phyloP scores from a whole-genome alignment of 2,329 filamentous ascomycete species.

The Colletotrichum sublineola region DNA sequence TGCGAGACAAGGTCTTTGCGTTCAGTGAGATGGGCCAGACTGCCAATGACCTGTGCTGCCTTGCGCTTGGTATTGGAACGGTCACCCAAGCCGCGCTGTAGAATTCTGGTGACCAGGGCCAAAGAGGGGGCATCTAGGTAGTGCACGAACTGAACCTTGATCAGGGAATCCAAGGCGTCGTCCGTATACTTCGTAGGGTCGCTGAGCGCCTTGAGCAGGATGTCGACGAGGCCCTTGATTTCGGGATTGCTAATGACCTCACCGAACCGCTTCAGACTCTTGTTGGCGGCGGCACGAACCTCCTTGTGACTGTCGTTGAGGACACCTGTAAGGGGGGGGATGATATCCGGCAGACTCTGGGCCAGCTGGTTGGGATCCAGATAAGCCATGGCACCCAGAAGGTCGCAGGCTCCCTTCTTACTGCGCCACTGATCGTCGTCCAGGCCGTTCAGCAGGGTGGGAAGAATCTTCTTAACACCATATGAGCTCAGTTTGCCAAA shows the following conservation, averaged over 20 bases:
- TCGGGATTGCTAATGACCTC: slow-evolving; percentile 99
- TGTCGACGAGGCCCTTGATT: slow-evolving; percentile 90
- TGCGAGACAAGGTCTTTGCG: slow-evolving; percentile 93
- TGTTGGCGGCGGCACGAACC: slow-evolving; percentile 90
- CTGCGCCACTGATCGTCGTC: slow-evolving; percentile 98
- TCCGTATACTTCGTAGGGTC: slow-evolving; percentile 98
- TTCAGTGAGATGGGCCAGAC: slow-evolving; percentile 95
- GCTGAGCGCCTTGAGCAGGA: slow-evolving; percentile 94
- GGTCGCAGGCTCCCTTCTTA: slow-evolving; percentile 97
- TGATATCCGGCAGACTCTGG: slow-evolving; percentile 93
- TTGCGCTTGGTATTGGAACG: slow-evolving; percentile 96
- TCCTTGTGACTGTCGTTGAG: slow-evolving; percentile 99
- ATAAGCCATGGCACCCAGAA: slow-evolving; percentile 98
- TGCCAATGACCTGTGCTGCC: slow-evolving; percentile 96
- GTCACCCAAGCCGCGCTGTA: slow-evolving; percentile 91
- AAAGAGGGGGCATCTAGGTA: slow-evolving; percentile 98
- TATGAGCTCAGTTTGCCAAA: slow-evolving; percentile 95
- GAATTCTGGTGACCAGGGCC: slow-evolving; percentile 92
- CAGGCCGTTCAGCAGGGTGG: slow-evolving; percentile 89
- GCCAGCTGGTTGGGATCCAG: slow-evolving; percentile 95
- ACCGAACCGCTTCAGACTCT: slow-evolving; percentile 96
- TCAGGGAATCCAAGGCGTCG: slow-evolving; percentile 90
- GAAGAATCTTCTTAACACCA: slow-evolving; percentile 94
- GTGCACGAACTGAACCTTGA: slow-evolving; percentile 98
- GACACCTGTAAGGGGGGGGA: slow-evolving; percentile 92